Conservation (phyloP, 805 yeast genomes). For the Pichia occidentalis region DNA sequence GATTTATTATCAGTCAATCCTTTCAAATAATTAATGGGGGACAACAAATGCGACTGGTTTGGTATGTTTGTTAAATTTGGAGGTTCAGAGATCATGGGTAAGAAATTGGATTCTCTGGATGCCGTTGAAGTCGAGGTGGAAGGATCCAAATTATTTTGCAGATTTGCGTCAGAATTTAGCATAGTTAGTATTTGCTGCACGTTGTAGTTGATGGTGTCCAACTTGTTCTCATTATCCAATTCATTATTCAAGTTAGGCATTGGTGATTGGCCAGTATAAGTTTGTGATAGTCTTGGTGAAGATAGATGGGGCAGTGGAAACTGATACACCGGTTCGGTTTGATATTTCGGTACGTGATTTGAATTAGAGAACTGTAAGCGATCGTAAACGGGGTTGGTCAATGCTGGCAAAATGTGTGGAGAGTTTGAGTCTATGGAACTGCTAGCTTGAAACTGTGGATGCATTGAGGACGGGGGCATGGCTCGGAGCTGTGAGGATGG, state of each 20-base stretch:
- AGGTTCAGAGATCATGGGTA: slow-evolving; percentile 5
- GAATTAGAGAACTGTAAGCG: no score
- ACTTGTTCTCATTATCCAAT: background rate
- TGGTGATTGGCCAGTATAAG: background rate
- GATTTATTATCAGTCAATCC: background rate
- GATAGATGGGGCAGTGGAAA: background rate
- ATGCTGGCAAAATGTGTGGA: no score
- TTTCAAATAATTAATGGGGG: slow-evolving; percentile 7
- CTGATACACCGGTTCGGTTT: background rate
- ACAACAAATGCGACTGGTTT: slow-evolving; percentile 4
- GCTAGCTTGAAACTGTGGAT: no score
- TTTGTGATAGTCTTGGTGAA: slow-evolving; percentile 5
- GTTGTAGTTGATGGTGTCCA: slow-evolving; percentile 2
- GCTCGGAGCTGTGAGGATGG: no score
- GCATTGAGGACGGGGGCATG: no score
- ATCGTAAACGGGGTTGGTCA: no score
- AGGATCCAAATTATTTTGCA: background rate
- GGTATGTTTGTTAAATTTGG: slow-evolving; percentile 8
- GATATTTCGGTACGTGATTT: no score
- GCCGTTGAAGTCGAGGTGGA: background rate
- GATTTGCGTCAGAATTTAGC: background rate
- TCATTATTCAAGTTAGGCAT: background rate
- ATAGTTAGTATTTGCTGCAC: slow-evolving; percentile 3
- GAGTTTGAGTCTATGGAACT: no score
- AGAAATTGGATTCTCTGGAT: background rate